Evolutionary conservation across 495 filamentous ascomycete species (phyloP), one percentile per base, ranked within the genome.

Genomic region (Penicillium egyptiacum): DNA sequence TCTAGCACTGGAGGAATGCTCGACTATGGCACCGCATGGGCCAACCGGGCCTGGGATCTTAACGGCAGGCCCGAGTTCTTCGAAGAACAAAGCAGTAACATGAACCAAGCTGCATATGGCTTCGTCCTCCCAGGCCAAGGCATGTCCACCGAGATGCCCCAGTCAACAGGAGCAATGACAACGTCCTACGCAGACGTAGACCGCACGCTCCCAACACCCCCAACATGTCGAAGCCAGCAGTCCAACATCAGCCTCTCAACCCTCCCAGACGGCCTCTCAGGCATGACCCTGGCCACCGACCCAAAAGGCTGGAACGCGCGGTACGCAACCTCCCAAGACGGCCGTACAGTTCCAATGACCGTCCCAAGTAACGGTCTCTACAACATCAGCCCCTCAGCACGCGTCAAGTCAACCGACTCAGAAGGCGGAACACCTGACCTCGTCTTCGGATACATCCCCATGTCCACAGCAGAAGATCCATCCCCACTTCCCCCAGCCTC

Each of bases 201-300:
- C 51, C 68, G 78, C 30, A 78, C 62, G 12, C 63, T 79, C 16
- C 78, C 76, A 14, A 74, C 62, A 30, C 73, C 47, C 2, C 58
- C 74, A 47, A 68, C 66, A 5, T 63, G 62, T 12, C 64, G 66
- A 25, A 57, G 47, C 53, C 62, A 62, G 16, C 3, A 60, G 41
- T 11, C 56, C 55, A 43, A 26, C 54, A 19, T 17, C 51, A 19
- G 57, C 20, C 14, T 62, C 49, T 22, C 44, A 11, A 53, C 61
- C 11, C 56, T 56, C 5, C 40, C 63, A 26, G 67, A 70, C 10
- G 53, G 26, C 26, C 30, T 58, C 11, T 55, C 61, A 10, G 58
- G 63, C 19, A 31, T 70, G 23, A 44, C 52, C 16, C 50, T 54
- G n/a, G 25, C 56, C 22, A 45, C 55, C 2, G 63, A 66, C 8